Conservation (phyloP, 2,329 filamentous ascomycete genomes). For the Cryphonectria radicalis region DNA sequence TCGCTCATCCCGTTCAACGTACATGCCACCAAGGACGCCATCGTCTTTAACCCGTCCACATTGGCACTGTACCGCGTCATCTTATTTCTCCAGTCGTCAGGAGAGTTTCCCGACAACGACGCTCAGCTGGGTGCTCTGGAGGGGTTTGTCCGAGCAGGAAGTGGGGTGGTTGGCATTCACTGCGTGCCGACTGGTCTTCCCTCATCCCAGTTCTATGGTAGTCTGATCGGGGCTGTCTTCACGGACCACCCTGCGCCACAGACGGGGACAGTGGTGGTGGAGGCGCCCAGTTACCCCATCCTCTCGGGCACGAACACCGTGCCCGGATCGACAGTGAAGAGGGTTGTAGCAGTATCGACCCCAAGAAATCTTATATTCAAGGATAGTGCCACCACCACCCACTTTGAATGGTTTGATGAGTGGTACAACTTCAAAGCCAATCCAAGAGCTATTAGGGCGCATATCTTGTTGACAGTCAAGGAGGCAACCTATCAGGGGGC, state of each 20-base stretch:
- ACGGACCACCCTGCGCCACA: constrained; percentile 45
- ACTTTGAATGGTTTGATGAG: constrained; percentile 44
- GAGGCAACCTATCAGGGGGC: constrained; percentile 43
- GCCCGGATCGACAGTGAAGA: constrained; percentile 12
- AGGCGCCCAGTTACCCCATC: constrained; percentile 39
- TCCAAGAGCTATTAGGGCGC: constrained; percentile 35
- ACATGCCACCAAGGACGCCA: constrained; percentile 44
- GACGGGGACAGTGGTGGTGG: constrained; percentile 37
- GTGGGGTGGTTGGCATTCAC: constrained; percentile 48
- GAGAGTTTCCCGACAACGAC: constrained; percentile 40
- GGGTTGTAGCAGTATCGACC: not conserved
- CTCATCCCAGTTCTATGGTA: constrained; percentile 42
- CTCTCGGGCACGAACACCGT: constrained; percentile 29
- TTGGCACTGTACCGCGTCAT: constrained; percentile 42
- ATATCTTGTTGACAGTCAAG: constrained; percentile 43
- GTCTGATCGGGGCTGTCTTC: constrained; percentile 45
- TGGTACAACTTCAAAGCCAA: constrained; percentile 48
- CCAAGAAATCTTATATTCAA: too few relatives aligned
- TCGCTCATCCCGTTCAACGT: constrained; percentile 37
- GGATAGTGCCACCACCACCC: constrained; percentile 19
- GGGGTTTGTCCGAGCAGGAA: constrained; percentile 40
- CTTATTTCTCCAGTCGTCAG: constrained; percentile 45
- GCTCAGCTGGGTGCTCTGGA: constrained; percentile 41
- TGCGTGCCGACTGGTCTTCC: constrained; percentile 42
- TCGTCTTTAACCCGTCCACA: constrained; percentile 37